Evolutionary conservation across 2,329 filamentous ascomycete genomes (phyloP).

Genomic region (Ophiocordyceps camponoti-leonardi): DNA sequence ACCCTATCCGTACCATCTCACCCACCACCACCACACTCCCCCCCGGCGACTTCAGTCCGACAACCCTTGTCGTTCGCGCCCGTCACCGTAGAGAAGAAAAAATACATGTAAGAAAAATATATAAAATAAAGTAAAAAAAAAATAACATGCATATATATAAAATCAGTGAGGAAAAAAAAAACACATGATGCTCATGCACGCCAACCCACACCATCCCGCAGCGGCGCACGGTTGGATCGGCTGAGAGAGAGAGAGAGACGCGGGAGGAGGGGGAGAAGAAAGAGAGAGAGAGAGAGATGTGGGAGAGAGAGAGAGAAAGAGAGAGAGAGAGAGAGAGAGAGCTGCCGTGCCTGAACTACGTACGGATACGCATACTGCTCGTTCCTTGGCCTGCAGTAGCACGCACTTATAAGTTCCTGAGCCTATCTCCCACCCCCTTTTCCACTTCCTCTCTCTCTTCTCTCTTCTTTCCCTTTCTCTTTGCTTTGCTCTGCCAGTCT

Average conservation of each 20-base stretch:
- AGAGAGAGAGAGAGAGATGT: too few relatives aligned
- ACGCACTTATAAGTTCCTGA: slow-evolving; percentile 1
- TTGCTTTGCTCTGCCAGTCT: too few relatives aligned
- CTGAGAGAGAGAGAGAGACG: too few relatives aligned
- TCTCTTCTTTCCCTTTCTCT: background rate
- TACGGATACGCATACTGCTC: too few relatives aligned
- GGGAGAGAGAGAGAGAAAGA: too few relatives aligned
- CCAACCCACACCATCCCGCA: background rate
- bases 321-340: too few relatives aligned
- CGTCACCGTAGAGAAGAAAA: background rate
- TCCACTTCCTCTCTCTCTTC: background rate
- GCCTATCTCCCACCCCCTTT: background rate
- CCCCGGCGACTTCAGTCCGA: background rate
- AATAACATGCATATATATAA: too few relatives aligned
- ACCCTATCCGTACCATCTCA: too few relatives aligned
- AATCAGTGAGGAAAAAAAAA: too few relatives aligned
- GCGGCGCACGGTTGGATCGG: slow-evolving; percentile 1
- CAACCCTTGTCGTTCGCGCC: background rate
- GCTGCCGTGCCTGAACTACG: background rate
- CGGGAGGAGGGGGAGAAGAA: background rate
- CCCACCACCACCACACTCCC: too few relatives aligned
- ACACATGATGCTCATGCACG: slow-evolving; percentile 2
- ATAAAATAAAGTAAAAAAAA: too few relatives aligned
- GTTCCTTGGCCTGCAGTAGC: background rate
- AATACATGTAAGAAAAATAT: too few relatives aligned